Evolutionary conservation across 148 eudicot genomes (phyloP), one percentile per base, ranked within the genome.

Genomic region (Pouteria glomerata): DNA sequence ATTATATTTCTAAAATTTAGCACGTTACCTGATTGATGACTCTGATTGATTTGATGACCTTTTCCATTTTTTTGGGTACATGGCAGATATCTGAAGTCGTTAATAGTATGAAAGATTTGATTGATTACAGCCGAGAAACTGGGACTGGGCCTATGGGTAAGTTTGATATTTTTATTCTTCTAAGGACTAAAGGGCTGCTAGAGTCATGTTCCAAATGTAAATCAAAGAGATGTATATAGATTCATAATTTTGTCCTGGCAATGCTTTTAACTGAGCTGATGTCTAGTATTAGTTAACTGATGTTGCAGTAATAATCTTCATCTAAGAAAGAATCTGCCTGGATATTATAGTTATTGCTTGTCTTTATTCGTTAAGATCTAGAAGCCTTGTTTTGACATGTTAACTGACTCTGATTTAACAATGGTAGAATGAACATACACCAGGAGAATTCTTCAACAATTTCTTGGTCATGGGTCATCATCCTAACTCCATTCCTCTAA

Each of bases 11-110:
- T 42, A 44, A 39, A 64, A 21, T 27, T 42, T 42, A 15, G 19
- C 30, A 24, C 21, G 39, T 7, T 44, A 37, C 21, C 6, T 27
- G 50, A 65, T 65, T 1, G 37, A 47, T 66, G n/a, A 30, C 24
- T 39, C 7, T 39, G 44, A 4, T 39, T n/a, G n/a, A n/a, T 39
- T 39, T 39, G 4, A 18, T 30, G 24, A 45, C 8, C 19, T 41
- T 34, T 51, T 39, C 24, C 21, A 30, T 3, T 37, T 65, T 41
- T 29, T 15, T 27, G 21, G 13, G 31, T 66, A 15, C 63, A 65
- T 73, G 80, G 78, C 90, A 93, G 98, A 93, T 90, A 78, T 90
- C 98, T 23, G 98, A 93, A 83, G 98, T 93, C 57, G 96, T 93
- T 42, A 93, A 93, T 74, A 93, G 98, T 74, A 90, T 93, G 98